Evolutionary conservation across 208 protist species (phyloP).

Genomic region (Trypanosoma brucei): DNA sequence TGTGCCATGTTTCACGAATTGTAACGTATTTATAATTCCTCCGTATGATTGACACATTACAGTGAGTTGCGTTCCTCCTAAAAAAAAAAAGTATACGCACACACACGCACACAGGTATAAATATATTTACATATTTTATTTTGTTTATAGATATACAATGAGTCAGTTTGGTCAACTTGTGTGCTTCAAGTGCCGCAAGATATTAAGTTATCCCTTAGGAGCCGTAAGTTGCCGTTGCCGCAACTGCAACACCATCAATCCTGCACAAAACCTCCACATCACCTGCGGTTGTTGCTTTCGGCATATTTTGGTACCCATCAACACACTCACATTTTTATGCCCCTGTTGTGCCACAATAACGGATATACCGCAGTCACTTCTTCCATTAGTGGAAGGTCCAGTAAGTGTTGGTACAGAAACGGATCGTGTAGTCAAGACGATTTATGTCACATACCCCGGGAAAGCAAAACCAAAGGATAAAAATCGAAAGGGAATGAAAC

Average conservation of each 20-base stretch:
- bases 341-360: slow-evolving; percentile 71
- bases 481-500: slow-evolving; percentile 6
- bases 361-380: slow-evolving; percentile 62
- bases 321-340: slow-evolving; percentile 63
- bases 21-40: too few species aligned
- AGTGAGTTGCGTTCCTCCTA: too few species aligned
- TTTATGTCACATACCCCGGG: slow-evolving; percentile 65
- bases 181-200: slow-evolving; percentile 55
- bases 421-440: slow-evolving; percentile 22
- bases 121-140: slow-evolving; percentile 17
- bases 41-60: too few species aligned
- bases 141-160: not conserved
- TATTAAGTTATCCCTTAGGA: slow-evolving; percentile 71
- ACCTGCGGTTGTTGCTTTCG: slow-evolving; percentile 39
- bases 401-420: slow-evolving; percentile 13
- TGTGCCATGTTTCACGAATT: too few species aligned
- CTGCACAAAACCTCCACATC: slow-evolving; percentile 50
- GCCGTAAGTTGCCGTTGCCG: slow-evolving; percentile 71
- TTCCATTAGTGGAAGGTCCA: slow-evolving; percentile 45
- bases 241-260: slow-evolving; percentile 61
- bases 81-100: too few species aligned
- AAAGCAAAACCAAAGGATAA: slow-evolving; percentile 4
- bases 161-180: slow-evolving; percentile 68
- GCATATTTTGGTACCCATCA: slow-evolving; percentile 61
- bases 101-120: not conserved